Conservation (phyloP, 257 asterid genomes). For the Scutellaria barbata region DNA sequence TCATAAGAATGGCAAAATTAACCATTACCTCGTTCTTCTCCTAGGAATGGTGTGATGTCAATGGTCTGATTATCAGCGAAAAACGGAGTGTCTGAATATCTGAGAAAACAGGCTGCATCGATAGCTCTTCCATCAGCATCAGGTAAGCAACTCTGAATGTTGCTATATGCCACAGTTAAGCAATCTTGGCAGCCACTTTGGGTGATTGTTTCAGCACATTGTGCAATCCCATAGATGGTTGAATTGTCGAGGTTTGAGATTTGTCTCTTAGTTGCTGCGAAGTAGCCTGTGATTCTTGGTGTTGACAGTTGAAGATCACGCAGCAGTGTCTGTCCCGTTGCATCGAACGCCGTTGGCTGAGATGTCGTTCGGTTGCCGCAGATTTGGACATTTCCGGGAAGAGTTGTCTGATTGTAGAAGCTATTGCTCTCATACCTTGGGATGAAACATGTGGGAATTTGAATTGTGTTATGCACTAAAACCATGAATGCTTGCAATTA, state of each 20-base stretch:
- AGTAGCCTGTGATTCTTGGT: slow-evolving; percentile 61
- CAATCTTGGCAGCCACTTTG: slow-evolving; percentile 70
- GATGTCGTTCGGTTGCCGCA: slow-evolving; percentile 69
- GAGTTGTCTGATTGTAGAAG: slow-evolving; percentile 70
- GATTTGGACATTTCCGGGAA: slow-evolving; percentile 65
- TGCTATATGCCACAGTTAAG: slow-evolving; percentile 61
- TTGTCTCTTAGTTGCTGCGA: slow-evolving; percentile 57
- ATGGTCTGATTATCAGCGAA: slow-evolving; percentile 64
- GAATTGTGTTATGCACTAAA: not conserved
- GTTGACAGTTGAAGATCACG: slow-evolving; percentile 67
- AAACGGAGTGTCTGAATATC: slow-evolving; percentile 66
- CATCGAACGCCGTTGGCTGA: slow-evolving; percentile 50
- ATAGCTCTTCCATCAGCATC: slow-evolving; percentile 70
- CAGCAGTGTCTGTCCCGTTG: slow-evolving; percentile 45
- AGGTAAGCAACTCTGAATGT: slow-evolving; percentile 73
- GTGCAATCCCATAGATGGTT: slow-evolving; percentile 64
- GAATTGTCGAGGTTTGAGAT: slow-evolving; percentile 34
- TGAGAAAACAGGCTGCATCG: slow-evolving; percentile 78
- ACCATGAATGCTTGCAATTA: too few species aligned
- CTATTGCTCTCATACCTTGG: slow-evolving; percentile 78
- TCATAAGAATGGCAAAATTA: not conserved
- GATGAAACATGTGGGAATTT: not conserved
- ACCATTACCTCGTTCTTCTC: slow-evolving; percentile 37
- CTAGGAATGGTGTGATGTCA: slow-evolving; percentile 59
- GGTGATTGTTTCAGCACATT: slow-evolving; percentile 69